Base-by-base conservation (phyloP, 2,329 filamentous ascomycete genomes). In the Aspergillus piperis region DNA sequence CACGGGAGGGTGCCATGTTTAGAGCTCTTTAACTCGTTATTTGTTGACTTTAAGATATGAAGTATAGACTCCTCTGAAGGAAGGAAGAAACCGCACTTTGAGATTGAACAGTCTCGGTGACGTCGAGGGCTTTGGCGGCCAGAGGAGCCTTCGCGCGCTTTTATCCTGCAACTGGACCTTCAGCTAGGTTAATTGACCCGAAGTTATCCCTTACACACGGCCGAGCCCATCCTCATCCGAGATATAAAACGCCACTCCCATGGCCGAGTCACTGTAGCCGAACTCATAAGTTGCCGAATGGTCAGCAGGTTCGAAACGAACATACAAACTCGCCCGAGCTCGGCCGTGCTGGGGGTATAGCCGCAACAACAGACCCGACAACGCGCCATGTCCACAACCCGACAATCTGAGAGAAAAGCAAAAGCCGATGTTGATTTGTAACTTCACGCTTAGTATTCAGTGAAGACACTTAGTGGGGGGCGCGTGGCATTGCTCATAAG, bases 1-100 rank as follows among this genome's bases (percentile, higher is more conserved):
- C 44, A 44, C 53, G 53, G 0, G 53, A 47, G 39, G 53, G 53
- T 8, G 53, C 53, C 53, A 55, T 55, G 27, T 13, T 36, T 11
- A 32, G 23, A 17, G 8, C 25, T 27, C 15, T 10, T 11, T 11
- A 13, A 17, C 3, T n/a, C 5, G 11, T 19, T 7, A 17, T 8
- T 8, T 27, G 25, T 8, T 27, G 25, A 27, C 25, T 27, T 27
- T 27, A 2, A 27, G 25, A 27, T 27, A 27, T 27, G 7, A 27
- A 27, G 25, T 27, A 27, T 8, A 27, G 25, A 27, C 6, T 27
- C 25, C 7, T 27, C 25, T 0, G 25, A 27, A 8, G 25, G 25
- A 27, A 27, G 25, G 3, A 27, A 27, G 7, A 27, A 17, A 15
- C 15, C 2, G 13, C 11, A 15, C 8, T 49, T 15, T 49, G 23